Evolutionary conservation across 495 filamentous ascomycete species (phyloP), one percentile per base, ranked within the genome.

Genomic region (Neurospora discreta): DNA sequence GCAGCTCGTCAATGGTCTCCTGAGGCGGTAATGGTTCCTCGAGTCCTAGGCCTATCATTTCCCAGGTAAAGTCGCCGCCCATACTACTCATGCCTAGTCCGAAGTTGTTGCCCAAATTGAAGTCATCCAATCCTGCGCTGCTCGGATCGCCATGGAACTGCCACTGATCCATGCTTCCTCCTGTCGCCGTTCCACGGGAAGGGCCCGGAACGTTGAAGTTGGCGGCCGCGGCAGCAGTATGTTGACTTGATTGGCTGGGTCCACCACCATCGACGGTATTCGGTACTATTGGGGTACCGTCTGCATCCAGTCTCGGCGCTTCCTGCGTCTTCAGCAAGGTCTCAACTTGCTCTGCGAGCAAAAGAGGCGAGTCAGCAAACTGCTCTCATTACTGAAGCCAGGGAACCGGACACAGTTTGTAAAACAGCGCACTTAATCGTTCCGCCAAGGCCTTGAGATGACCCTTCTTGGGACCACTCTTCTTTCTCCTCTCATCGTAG

Each of bases 401-500:
- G 26, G 75, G 68, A 9, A 77, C 76, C 68, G 73, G 75, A 70
- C 43, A 41, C 38, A 69, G 20, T 68, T 33, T 33, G 26, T 65
- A 18, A 18, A 58, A 73, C 69, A 40, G 79, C 89, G 79, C 85
- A 98, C 95, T 93, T 77, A 99, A 82, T 77, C 96, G 88, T 72
- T 96, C 95, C 82, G 98, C 96, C 78, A 99, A 79, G 70, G 94
- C 93, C 85, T 98, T 99, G 72, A 99, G 96, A 81, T 99, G 98
- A 73, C 95, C 95, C 78, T 96, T 87, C 84, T 98, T 99, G 5
- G 95, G 95, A 10, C 95, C 95, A 80, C 95, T 98, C 86, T 99
- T 99, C 83, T 93, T 92, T 78, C 95, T 89, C 69, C 94, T 90
- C 82, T 99, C 95, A 82, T 98, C 95, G 77, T 98, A 99, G 15